Conservation (phyloP, 2,329 filamentous ascomycete species). For the Diaporthe longicolla region DNA sequence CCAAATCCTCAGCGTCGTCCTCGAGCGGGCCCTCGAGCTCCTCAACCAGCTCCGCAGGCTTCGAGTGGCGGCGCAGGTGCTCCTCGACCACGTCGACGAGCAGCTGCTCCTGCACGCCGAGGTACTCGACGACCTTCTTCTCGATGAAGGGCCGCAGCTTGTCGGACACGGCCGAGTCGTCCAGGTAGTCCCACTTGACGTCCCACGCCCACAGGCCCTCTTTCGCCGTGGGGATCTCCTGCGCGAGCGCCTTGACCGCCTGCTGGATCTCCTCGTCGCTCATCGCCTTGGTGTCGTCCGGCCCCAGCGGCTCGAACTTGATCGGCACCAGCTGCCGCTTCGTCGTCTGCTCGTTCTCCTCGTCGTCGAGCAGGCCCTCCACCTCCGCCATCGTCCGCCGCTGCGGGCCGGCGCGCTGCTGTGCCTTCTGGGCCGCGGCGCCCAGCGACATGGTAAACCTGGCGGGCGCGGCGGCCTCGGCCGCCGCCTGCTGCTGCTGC, state of each 20-base stretch:
- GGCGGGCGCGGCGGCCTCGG: conserved; percentile 69
- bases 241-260: conserved; percentile 84
- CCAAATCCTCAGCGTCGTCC: conserved; percentile 92
- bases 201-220: conserved; percentile 92
- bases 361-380: conserved; percentile 93
- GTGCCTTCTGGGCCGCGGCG: conserved; percentile 83
- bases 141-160: conserved; percentile 95
- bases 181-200: conserved; percentile 92
- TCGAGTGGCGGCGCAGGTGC: conserved; percentile 81
- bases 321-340: conserved; percentile 86
- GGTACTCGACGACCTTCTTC: conserved; percentile 97
- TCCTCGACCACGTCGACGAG: conserved; percentile 93
- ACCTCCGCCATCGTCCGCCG: conserved; percentile 92
- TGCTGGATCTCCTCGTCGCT: conserved; percentile 90
- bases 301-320: conserved; percentile 77
- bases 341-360: conserved; percentile 81
- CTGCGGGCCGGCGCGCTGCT: conserved; percentile 68
- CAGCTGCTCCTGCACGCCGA: conserved; percentile 96
- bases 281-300: conserved; percentile 74
- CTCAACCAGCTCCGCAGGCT: conserved; percentile 84
- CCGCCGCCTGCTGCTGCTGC: conserved; percentile 51
- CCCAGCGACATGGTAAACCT: conserved; percentile 95
- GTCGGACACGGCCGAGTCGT: conserved; percentile 83
- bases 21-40: conserved; percentile 91
- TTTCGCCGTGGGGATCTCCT: conserved; percentile 90